Evolutionary conservation across 441 rosid species (phyloP).

Genomic region (Bruguiera hainesii): DNA sequence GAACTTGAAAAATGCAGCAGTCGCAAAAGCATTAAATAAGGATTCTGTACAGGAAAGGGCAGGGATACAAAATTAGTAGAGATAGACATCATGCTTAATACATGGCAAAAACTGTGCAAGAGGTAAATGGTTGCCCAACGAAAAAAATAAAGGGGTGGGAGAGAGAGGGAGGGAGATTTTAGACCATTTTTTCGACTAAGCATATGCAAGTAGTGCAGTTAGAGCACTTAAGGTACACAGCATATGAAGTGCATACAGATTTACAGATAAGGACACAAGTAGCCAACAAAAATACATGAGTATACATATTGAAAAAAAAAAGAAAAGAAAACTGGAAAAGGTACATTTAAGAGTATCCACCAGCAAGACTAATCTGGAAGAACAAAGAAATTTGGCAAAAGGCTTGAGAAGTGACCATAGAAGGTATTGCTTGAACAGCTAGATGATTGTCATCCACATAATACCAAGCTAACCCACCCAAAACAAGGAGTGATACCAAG

Average conservation of each 20-base stretch:
- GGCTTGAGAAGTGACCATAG: neutral
- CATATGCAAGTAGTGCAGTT: constrained; percentile 5
- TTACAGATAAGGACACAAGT: too few species aligned
- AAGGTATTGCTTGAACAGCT: neutral
- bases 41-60: constrained; percentile 61
- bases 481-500: neutral
- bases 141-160: neutral
- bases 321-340: too few species aligned
- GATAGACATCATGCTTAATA: constrained; percentile 3
- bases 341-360: neutral
- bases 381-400: neutral
- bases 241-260: neutral
- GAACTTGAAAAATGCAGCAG: constrained; percentile 98
- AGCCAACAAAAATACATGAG: too few species aligned
- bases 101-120: constrained; percentile 11
- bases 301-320: too few species aligned
- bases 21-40: constrained; percentile 94
- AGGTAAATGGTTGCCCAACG: neutral
- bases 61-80: constrained; percentile 20
- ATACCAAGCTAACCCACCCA: neutral
- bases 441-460: neutral
- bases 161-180: neutral
- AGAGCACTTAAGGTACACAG: neutral
- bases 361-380: neutral
- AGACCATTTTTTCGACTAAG: too few species aligned